Conservation (phyloP, 495 filamentous ascomycete genomes). For the Penicillium canariense region DNA sequence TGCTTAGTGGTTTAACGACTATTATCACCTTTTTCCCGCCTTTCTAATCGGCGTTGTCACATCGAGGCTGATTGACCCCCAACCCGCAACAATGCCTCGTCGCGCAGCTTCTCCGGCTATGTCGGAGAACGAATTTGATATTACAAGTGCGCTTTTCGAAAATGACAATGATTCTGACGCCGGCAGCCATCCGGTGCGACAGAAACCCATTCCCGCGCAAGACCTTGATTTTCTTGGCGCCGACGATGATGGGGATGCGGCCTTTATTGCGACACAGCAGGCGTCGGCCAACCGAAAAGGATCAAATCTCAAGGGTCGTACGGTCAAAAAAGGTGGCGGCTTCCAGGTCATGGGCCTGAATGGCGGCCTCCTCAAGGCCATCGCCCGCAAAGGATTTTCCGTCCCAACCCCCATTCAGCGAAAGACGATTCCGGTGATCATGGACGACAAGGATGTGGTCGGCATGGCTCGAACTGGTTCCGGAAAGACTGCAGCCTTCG, state of each 20-base stretch:
- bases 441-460: constrained; percentile 88
- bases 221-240: constrained; percentile 49
- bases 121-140: constrained; percentile 92
- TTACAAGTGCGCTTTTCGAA: constrained; percentile 74
- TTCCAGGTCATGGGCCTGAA: constrained; percentile 97
- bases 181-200: constrained; percentile 20
- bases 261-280: constrained; percentile 83
- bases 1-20: constrained; percentile 5
- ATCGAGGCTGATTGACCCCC: constrained; percentile 1
- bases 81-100: constrained; percentile 44
- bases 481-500: constrained; percentile 95
- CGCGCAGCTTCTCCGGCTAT: constrained; percentile 74
- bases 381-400: constrained; percentile 87
- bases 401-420: constrained; percentile 97
- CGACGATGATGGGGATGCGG: constrained; percentile 70
- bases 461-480: constrained; percentile 97
- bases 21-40: constrained; percentile 12
- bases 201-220: constrained; percentile 33
- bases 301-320: constrained; percentile 76
- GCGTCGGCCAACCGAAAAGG: constrained; percentile 82
- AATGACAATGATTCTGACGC: constrained; percentile 52
- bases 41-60: constrained; percentile 14
- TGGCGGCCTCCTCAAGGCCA: constrained; percentile 77
- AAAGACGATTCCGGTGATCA: constrained; percentile 87
- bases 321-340: constrained; percentile 88